Evolutionary conservation across 306 rosid species (phyloP), one percentile per base, ranked within the genome.

Genomic region (Lagenaria siceraria): DNA sequence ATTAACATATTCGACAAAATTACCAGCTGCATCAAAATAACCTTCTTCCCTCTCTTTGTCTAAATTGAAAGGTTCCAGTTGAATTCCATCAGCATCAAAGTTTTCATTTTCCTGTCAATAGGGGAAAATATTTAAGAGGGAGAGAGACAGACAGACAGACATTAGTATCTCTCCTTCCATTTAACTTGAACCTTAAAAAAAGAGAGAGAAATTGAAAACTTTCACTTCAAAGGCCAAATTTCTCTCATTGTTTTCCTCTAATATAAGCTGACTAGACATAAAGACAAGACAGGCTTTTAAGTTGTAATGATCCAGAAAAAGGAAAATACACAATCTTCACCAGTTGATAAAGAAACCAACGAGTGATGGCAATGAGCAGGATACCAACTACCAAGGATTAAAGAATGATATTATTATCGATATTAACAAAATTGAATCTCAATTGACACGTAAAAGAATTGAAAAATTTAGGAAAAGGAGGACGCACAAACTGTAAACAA

Each of bases 11-110:
- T 95, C 99, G 65, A 95, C 91, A 69, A 85, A 95, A 79, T 95
- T 95, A 46, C 97, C 97, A 0, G 84, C 87, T 13, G 84, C 88
- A 43, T 95, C 99, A 78, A 95, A 95, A 78, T 90, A 92, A 77
- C 97, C 99, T 86, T 90, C 97, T 77, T 94, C 98, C 80, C 95
- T 89, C 88, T 95, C 99, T 85, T 86, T 88, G 61, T 84, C 80
- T 61, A 95, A 87, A 85, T 92, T 95, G 86, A 95, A 95, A 65
- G 97, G 97, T 80, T 95, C 99, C 19, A 95, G 84, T 82, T 85
- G 97, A 86, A 95, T 82, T 76, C 97, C 99, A 24, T 90, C 96
- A 17, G 84, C 96, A 59, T 83, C 88, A 61, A 95, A 92, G 76
- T 83, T 86, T 22, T 64, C 83, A 49, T 51, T 35, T 8, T 46